These are phyloP conservation scores for Emericellopsis cladophorae DNA, from an alignment of 2,329 filamentous ascomycete genomes.

Conservation along the genomic window DNA sequence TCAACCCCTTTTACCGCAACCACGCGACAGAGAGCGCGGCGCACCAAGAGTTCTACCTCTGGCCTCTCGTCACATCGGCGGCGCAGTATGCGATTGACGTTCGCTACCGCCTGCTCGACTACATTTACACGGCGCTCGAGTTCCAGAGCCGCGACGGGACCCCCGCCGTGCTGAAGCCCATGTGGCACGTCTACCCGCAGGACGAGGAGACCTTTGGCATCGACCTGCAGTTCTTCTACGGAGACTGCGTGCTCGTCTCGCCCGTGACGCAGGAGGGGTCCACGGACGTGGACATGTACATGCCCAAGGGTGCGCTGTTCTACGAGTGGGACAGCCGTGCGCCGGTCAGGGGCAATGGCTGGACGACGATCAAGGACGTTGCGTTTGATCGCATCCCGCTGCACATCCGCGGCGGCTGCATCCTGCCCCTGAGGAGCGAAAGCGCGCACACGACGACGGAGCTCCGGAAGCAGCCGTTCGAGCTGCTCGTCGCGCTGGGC, in stretches of 20 bases:
- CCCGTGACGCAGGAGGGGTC: slow-evolving; percentile 32
- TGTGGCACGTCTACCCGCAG: slow-evolving; percentile 58
- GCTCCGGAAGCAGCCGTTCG: slow-evolving; percentile 53
- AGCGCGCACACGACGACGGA: slow-evolving; percentile 51
- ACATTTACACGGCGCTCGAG: slow-evolving; percentile 63
- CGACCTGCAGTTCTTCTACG: slow-evolving; percentile 39
- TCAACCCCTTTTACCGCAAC: slow-evolving; percentile 60
- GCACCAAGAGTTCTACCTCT: slow-evolving; percentile 57
- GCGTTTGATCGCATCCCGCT: slow-evolving; percentile 44
- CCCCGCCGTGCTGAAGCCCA: slow-evolving; percentile 49
- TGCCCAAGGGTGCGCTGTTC: slow-evolving; percentile 31
- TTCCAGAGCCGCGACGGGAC: slow-evolving; percentile 45
- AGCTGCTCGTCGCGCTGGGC: slow-evolving; percentile 56
- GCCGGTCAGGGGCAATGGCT: slow-evolving; percentile 25
- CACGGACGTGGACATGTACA: slow-evolving; percentile 30
- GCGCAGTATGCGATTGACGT: slow-evolving; percentile 59
- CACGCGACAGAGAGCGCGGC: slow-evolving; percentile 37
- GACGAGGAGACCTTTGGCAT: slow-evolving; percentile 30
- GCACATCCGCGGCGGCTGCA: slow-evolving; percentile 50
- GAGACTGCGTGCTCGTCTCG: slow-evolving; percentile 32
- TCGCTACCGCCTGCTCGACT: slow-evolving; percentile 68
- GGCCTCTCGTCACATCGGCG: slow-evolving; percentile 48
- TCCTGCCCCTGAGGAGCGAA: slow-evolving; percentile 46
- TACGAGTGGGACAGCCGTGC: slow-evolving; percentile 39
- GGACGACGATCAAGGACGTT: slow-evolving; percentile 21